Conservation (phyloP, 805 yeast species). For the Yarrowia yakushimensis region DNA sequence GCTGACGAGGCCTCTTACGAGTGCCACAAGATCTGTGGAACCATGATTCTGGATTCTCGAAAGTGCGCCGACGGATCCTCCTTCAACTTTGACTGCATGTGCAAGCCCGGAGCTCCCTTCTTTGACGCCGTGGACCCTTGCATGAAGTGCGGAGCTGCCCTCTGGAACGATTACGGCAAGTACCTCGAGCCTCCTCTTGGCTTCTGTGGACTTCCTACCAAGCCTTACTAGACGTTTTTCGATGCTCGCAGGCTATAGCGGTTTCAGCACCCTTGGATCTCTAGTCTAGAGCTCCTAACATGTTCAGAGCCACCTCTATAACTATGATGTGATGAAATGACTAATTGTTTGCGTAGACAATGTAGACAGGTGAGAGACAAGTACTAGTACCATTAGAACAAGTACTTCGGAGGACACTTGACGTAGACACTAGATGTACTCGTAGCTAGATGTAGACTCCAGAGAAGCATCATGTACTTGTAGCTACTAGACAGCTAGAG, state of each 20-base stretch:
- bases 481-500: too few species aligned
- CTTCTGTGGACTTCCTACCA: neutral
- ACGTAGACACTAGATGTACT: too few species aligned
- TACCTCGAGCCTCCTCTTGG: constrained; percentile 10
- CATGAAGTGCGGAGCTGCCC: neutral
- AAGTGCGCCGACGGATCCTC: neutral
- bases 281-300: too few species aligned
- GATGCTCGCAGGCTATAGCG: too few species aligned
- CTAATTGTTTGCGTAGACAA: neutral
- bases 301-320: neutral
- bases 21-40: neutral
- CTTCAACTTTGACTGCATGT: neutral
- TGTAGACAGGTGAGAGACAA: too few species aligned
- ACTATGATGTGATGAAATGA: neutral
- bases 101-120: neutral
- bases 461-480: too few species aligned
- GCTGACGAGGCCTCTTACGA: neutral
- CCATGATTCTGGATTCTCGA: neutral
- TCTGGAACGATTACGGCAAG: constrained; percentile 1
- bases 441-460: too few species aligned
- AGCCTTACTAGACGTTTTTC: neutral
- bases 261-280: too few species aligned
- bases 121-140: neutral
- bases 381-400: too few species aligned
- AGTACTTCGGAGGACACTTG: too few species aligned